These are phyloP conservation scores for Boechera divaricarpa DNA, from an alignment of 345 rosid species.

Conservation along the genomic window DNA sequence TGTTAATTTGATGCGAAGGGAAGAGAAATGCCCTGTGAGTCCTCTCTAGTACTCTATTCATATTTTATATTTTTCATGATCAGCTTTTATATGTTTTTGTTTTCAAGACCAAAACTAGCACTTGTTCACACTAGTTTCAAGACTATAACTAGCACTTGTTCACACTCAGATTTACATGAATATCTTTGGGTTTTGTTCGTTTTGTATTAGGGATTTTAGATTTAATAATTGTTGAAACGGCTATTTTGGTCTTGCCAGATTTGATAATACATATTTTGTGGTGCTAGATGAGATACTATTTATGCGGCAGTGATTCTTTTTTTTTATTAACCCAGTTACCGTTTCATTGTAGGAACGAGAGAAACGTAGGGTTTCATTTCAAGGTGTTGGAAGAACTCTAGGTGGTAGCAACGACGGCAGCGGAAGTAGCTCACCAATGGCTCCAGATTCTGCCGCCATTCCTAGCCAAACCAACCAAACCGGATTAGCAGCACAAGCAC, in stretches of 20 bases:
- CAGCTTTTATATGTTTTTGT: not conserved
- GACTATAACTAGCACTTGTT: not conserved
- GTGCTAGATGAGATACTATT: no score
- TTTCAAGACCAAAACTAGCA: not conserved
- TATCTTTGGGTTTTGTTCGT: no score
- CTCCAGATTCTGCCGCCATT: constrained; percentile 41
- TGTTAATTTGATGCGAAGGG: constrained; percentile 88
- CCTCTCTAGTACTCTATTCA: constrained; percentile 26
- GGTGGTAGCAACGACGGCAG: constrained; percentile 54
- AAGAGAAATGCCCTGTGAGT: constrained; percentile 83
- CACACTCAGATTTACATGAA: no score
- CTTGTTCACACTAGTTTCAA: not conserved
- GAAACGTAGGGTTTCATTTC: constrained; percentile 70
- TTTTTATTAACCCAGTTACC: not conserved
- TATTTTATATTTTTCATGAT: not conserved
- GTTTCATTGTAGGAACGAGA: constrained; percentile 66
- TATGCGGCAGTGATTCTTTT: no score
- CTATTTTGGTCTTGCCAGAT: no score
- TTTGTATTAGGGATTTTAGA: no score
- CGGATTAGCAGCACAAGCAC: constrained; percentile 43
- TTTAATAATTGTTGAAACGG: no score
- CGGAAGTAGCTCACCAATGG: constrained; percentile 34
- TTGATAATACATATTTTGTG: no score
- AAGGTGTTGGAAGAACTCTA: constrained; percentile 92
- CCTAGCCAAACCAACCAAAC: constrained; percentile 49